Percentiles rank a stretch among this genome's conserved stretches.
phyloP scores from a whole-genome alignment of 2,329 filamentous ascomycete genomes.

The Xylariales sp. region DNA sequence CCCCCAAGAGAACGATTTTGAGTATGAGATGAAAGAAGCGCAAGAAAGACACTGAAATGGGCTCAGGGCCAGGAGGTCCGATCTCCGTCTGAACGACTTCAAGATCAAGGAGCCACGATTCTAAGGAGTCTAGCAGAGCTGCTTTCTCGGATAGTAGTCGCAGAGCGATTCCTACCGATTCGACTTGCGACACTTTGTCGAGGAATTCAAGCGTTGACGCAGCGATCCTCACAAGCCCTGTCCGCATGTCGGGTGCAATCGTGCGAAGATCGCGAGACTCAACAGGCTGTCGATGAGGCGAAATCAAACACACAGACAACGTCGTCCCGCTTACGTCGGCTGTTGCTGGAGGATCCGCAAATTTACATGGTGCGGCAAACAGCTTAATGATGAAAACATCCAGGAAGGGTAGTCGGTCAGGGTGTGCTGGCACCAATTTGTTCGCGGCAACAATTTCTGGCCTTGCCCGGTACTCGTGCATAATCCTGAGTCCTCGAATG shows the following conservation, averaged over 20 bases:
- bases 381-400: slow-evolving; percentile 39
- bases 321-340: slow-evolving; percentile 11
- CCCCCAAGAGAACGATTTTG: slow-evolving; percentile 29
- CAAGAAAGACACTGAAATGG: slow-evolving; percentile 29
- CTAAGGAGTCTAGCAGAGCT: slow-evolving; percentile 25
- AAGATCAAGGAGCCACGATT: slow-evolving; percentile 28
- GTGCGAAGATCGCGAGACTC: slow-evolving; percentile 21
- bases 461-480: slow-evolving; percentile 35
- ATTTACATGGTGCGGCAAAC: slow-evolving; percentile 37
- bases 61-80: slow-evolving; percentile 20
- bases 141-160: slow-evolving; percentile 25
- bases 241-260: slow-evolving; percentile 33
- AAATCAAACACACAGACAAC: slow-evolving; percentile 13
- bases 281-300: slow-evolving; percentile 17
- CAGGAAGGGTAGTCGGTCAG: slow-evolving; percentile 30
- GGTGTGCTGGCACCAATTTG: slow-evolving; percentile 26
- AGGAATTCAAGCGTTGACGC: slow-evolving; percentile 29
- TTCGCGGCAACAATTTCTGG: slow-evolving; percentile 23
- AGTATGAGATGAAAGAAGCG: slow-evolving; percentile 30
- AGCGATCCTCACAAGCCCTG: slow-evolving; percentile 29
- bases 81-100: slow-evolving; percentile 18
- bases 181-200: slow-evolving; percentile 20
- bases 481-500: slow-evolving; percentile 37
- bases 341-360: slow-evolving; percentile 26
- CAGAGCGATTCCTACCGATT: slow-evolving; percentile 18